phyloP scores from a whole-genome alignment of 345 rosid species.

The Erucastrum elatum region DNA sequence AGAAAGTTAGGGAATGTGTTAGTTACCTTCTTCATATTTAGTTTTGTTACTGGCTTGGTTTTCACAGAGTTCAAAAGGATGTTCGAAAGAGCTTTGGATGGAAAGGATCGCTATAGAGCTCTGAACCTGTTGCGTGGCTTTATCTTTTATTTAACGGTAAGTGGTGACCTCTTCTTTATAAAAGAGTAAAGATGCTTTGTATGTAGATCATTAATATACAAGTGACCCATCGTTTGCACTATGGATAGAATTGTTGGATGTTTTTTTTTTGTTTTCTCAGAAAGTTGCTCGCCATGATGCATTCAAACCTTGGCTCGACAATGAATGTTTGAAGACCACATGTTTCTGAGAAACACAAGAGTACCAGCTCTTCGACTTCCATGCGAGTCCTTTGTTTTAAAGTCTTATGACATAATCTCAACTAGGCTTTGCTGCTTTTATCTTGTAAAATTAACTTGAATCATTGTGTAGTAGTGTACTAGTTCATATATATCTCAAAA shows the following conservation, averaged over 20 bases:
- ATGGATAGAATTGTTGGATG: background rate
- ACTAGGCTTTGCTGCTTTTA: background rate
- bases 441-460: constrained; percentile 3
- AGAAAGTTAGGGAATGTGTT: background rate
- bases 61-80: constrained; percentile 24
- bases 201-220: background rate
- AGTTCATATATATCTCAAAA: background rate
- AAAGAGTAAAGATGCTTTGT: background rate
- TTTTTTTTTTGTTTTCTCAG: constrained; percentile 37
- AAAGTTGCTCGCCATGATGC: constrained; percentile 45
- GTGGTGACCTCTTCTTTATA: constrained; percentile 13
- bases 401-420: background rate
- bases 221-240: background rate
- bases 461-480: background rate
- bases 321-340: constrained; percentile 41
- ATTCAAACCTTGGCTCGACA: constrained; percentile 62
- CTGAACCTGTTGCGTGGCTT: constrained; percentile 74
- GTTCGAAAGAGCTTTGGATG: constrained; percentile 6
- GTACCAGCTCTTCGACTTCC: background rate
- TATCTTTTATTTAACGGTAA: constrained; percentile 66
- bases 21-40: background rate
- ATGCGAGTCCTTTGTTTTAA: background rate
- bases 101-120: constrained; percentile 28
- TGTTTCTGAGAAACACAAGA: background rate
- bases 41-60: constrained; percentile 20